Conservation (phyloP, 495 filamentous ascomycete genomes). For the Ramalina intermedia region DNA sequence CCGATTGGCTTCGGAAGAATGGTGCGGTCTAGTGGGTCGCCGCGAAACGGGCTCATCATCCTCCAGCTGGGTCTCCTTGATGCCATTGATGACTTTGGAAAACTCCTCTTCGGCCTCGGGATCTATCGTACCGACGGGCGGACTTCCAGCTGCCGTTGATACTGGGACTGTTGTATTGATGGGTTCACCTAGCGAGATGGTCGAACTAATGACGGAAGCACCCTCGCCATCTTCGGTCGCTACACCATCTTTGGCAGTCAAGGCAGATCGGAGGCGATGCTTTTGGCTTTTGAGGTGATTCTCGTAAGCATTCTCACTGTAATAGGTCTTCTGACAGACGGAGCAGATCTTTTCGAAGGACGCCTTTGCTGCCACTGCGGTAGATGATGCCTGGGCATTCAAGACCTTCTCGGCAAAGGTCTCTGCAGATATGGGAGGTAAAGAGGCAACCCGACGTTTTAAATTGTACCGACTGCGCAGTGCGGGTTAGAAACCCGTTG, state of each 20-base stretch:
- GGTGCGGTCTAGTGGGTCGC: constrained; percentile 41
- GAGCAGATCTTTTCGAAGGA: constrained; percentile 74
- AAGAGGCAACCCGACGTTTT: constrained; percentile 81
- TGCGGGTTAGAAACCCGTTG: too few relatives aligned
- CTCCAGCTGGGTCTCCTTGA: constrained; percentile 58
- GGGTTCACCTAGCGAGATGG: constrained; percentile 79
- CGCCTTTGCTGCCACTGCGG: constrained; percentile 73
- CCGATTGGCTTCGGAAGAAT: constrained; percentile 31
- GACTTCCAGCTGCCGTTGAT: constrained; percentile 4
- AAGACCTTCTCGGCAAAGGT: constrained; percentile 92
- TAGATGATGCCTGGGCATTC: constrained; percentile 72
- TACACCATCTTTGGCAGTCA: constrained; percentile 25
- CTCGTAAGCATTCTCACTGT: constrained; percentile 84
- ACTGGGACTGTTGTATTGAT: constrained; percentile 33
- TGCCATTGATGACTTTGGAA: constrained; percentile 57
- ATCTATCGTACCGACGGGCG: constrained; percentile 26
- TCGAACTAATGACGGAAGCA: constrained; percentile 80
- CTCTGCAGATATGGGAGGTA: constrained; percentile 86
- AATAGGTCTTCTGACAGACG: constrained; percentile 83
- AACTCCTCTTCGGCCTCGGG: constrained; percentile 60
- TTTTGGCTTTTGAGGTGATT: constrained; percentile 90
- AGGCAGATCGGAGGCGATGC: constrained; percentile 56
- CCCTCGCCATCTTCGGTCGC: constrained; percentile 44
- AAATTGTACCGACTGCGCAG: constrained; percentile 76
- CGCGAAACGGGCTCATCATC: constrained; percentile 38